phyloP scores from a whole-genome alignment of 1,139 yeast species.

The Scheffersomyces cryptocercus region DNA sequence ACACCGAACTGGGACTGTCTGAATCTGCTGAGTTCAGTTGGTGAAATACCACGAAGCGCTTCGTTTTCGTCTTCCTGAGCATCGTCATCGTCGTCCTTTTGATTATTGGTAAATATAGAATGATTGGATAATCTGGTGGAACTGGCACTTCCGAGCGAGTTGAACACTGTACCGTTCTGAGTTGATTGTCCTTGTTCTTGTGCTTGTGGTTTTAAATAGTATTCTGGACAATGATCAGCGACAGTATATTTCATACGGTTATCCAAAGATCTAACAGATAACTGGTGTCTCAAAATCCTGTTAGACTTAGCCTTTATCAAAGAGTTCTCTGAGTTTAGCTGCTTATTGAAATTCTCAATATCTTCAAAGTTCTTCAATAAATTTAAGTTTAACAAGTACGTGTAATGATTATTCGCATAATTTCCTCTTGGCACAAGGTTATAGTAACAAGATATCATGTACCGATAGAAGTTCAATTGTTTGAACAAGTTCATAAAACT shows the following conservation, averaged over 20 bases:
- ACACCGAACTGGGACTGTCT: neutral
- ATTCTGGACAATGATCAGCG: neutral
- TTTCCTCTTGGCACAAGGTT: constrained; percentile 34
- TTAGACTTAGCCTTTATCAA: constrained; percentile 34
- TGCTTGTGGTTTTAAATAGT: neutral
- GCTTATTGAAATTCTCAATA: constrained; percentile 32
- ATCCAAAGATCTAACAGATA: constrained; percentile 31
- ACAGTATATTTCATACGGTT: neutral
- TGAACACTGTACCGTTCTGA: neutral
- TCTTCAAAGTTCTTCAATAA: constrained; percentile 43
- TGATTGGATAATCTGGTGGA: constrained; percentile 14
- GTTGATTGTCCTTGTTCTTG: neutral
- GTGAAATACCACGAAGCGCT: neutral
- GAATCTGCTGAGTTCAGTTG: neutral
- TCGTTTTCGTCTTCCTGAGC: constrained; percentile 6
- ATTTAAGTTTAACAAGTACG: constrained; percentile 37
- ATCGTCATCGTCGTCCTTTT: constrained; percentile 16
- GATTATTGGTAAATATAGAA: constrained; percentile 13
- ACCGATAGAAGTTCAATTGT: constrained; percentile 36
- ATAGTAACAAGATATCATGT: constrained; percentile 44
- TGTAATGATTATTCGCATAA: constrained; percentile 38
- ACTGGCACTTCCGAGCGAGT: constrained; percentile 14
- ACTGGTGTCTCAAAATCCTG: constrained; percentile 33
- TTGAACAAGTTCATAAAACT: constrained; percentile 37
- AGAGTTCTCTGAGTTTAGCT: constrained; percentile 28